Evolutionary conservation across 1,284 basidiomycete genomes (phyloP), one percentile per base, ranked within the genome.

Genomic region (Mycosarcoma mackinlayi): DNA sequence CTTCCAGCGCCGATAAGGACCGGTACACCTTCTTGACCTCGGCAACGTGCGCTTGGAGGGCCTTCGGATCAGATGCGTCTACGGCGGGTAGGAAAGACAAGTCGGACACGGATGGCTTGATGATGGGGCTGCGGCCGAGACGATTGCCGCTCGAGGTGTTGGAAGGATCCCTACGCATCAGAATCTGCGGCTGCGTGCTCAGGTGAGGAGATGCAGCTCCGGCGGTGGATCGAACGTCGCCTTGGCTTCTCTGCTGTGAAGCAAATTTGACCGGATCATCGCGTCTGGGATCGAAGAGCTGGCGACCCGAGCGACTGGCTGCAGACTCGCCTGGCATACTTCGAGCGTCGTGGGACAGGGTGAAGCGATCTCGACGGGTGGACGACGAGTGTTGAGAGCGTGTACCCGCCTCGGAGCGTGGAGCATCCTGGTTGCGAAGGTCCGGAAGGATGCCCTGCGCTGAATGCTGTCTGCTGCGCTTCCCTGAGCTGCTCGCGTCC

Each of bases 11-110:
- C 5, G 88, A 88, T 64, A 94, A 91, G 30, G 85, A 87, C 18
- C 91, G 87, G 81, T 94, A 94, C 0, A 92, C 85, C 61, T 87
- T 87, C 84, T 93, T 93, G 53, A 94, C 87, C 76, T 92, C 89
- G 9, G 86, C 78, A 1, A 91, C 88, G 41, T 92, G 69, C 13
- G 61, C 56, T 23, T 70, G 67, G 8, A 70, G 39, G 1, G 53
- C 52, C 11, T 42, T 38, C 4, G 67, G 61, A 56, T 67, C 59
- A 3, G 51, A 40, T 13, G 48, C 44, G 21, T 64, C 57, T 7
- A 64, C 37, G 6, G 58, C 44, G 18, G 69, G 34, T 25, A 40
- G 19, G 27, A 67, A 59, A 13, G 62, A 38, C n/a, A 49, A 30
- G 25, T 60, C 57, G 30, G 61, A 44, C 34, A 60, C 40, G 18